A percentile compares a stretch with the other conserved stretches of the same genome.
These are phyloP conservation scores for Talaromyces atroroseus DNA, from an alignment of 2,329 filamentous ascomycete genomes.

Conservation along the genomic window DNA sequence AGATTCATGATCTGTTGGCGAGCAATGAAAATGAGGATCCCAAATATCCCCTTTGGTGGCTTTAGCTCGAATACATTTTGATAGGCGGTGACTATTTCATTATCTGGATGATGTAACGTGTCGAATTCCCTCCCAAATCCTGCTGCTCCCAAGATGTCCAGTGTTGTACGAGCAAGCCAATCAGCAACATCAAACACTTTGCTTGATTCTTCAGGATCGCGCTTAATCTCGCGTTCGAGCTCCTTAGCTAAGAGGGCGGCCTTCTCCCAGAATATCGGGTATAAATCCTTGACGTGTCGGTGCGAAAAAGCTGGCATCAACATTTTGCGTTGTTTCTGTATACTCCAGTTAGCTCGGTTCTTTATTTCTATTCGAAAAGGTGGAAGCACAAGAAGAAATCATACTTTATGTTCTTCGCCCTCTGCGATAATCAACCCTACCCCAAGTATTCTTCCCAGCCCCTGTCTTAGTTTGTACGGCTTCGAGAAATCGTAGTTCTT, in stretches of 20 bases:
- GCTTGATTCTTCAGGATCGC: not conserved
- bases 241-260: conserved; percentile 52
- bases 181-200: conserved; percentile 43
- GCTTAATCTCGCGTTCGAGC: not conserved
- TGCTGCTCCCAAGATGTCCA: conserved; percentile 51
- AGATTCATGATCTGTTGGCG: not conserved
- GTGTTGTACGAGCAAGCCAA: conserved; percentile 51
- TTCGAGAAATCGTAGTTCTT: conserved; percentile 10
- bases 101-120: conserved; percentile 53
- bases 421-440: conserved; percentile 59
- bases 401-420: conserved; percentile 70
- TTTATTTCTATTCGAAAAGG: too few relatives aligned
- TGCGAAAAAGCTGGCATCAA: conserved; percentile 72
- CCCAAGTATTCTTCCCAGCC: conserved; percentile 20
- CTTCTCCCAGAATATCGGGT: conserved; percentile 72
- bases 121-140: conserved; percentile 62
- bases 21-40: not conserved
- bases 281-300: conserved; percentile 70
- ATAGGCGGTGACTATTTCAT: conserved; percentile 43
- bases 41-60: not conserved
- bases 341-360: not conserved
- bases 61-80: conserved; percentile 6
- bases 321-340: conserved; percentile 55
- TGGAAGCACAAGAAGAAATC: not conserved
- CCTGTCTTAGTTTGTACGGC: conserved; percentile 2